Evolutionary conservation across 2,329 filamentous ascomycete species (phyloP).

Genomic region (Aspergillus sp.): DNA sequence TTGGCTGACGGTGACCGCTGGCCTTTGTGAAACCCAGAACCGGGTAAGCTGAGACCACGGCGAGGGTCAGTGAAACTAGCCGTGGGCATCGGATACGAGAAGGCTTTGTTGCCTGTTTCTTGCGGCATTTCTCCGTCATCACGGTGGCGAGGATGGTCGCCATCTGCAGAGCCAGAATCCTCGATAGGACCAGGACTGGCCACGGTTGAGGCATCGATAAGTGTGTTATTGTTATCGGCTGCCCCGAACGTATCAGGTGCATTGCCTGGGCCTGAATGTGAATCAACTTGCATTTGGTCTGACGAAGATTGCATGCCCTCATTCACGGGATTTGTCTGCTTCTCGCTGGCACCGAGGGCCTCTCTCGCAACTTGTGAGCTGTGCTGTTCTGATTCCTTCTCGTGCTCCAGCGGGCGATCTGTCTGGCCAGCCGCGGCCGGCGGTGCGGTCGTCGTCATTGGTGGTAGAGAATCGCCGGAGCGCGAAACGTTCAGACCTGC

Average conservation of each 20-base stretch:
- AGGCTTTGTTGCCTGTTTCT: constrained; percentile 54
- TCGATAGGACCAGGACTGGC: constrained; percentile 51
- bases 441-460: constrained; percentile 56
- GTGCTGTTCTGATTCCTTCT: constrained; percentile 36
- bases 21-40: constrained; percentile 57
- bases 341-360: constrained; percentile 41
- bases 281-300: constrained; percentile 48
- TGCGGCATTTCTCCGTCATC: constrained; percentile 42
- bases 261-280: constrained; percentile 57
- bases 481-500: constrained; percentile 46
- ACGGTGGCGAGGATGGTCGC: constrained; percentile 41
- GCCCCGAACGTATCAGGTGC: constrained; percentile 52
- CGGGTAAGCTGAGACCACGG: constrained; percentile 61
- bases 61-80: constrained; percentile 52
- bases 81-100: constrained; percentile 65
- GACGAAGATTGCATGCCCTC: constrained; percentile 53
- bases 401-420: constrained; percentile 34
- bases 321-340: constrained; percentile 43
- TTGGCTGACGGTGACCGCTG: constrained; percentile 75
- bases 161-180: constrained; percentile 45
- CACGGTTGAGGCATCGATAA: constrained; percentile 52
- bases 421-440: constrained; percentile 53
- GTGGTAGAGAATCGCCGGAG: constrained; percentile 36
- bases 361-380: constrained; percentile 46
- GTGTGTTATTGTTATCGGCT: constrained; percentile 53